phyloP scores from a whole-genome alignment of 164 flowering plant genomes.

The Vitis vinifera region ASM3070453v1 NC_081809.1:12757001-12757500 shows the following conservation, averaged over 20 bases:
- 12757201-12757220: slow-evolving; percentile 96
- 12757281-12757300: not conserved
- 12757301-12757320: too few species aligned
- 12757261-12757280: not conserved
- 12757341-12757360: too few species aligned
- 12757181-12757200: slow-evolving; percentile 96
- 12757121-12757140: slow-evolving; percentile 68
- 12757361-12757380: too few species aligned
- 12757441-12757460: too few species aligned
- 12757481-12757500: too few species aligned
- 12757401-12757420: too few species aligned
- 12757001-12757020: slow-evolving; percentile 98
- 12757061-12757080: not conserved
- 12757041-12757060: slow-evolving; percentile 59
- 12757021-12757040: slow-evolving; percentile 96
- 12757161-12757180: slow-evolving; percentile 94
- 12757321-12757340: too few species aligned
- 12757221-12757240: slow-evolving; percentile 66
- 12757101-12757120: not conserved
- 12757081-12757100: not conserved
- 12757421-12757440: too few species aligned
- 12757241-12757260: slow-evolving; percentile 3
- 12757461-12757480: too few species aligned
- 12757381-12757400: too few species aligned
- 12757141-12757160: slow-evolving; percentile 99